Conservation (phyloP, 1,284 basidiomycete genomes). For the Leccinum discolor region DNA sequence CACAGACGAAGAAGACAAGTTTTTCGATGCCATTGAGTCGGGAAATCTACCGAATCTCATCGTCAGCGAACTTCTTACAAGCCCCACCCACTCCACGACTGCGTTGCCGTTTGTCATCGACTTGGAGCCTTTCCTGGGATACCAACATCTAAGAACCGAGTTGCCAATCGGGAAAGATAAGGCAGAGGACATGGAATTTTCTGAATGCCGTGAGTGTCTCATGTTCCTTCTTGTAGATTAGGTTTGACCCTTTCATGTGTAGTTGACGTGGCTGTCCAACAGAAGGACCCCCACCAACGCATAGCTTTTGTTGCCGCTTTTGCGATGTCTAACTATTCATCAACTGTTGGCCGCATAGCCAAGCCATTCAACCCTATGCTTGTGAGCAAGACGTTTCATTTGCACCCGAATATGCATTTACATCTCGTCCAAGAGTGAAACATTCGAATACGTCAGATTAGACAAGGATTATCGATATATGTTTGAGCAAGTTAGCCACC, state of each 20-base stretch:
- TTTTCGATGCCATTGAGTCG: conserved; percentile 95
- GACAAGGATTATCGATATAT: conserved; percentile 93
- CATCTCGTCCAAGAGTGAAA: conserved; percentile 59
- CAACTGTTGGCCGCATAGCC: conserved; percentile 93
- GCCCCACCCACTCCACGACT: conserved; percentile 32
- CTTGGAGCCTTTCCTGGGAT: conserved; percentile 66
- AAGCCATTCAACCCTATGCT: conserved; percentile 96
- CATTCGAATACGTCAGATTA: conserved; percentile 91
- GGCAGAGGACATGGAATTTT: conserved; percentile 96
- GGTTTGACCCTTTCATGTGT: conserved; percentile 2
- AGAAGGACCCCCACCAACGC: conserved; percentile 79
- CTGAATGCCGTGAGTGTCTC: conserved; percentile 76
- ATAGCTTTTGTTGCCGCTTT: conserved; percentile 96
- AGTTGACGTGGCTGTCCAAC: conserved; percentile 86
- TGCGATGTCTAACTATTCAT: conserved; percentile 98
- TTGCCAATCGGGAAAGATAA: conserved; percentile 78
- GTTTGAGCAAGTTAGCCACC: conserved; percentile 95
- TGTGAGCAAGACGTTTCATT: conserved; percentile 36
- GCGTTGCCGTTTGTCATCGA: conserved; percentile 34
- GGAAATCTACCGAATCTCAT: conserved; percentile 77
- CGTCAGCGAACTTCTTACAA: conserved; percentile 60
- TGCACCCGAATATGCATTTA: conserved; percentile 1
- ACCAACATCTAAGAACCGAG: conserved; percentile 63
- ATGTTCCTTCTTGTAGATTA: background rate
- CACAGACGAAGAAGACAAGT: conserved; percentile 94